A percentile compares a stretch with the other conserved stretches of the same genome.
Evolutionary conservation across 352 stramenopile genomes (phyloP).

Genomic region (Pythium oligandrum): DNA sequence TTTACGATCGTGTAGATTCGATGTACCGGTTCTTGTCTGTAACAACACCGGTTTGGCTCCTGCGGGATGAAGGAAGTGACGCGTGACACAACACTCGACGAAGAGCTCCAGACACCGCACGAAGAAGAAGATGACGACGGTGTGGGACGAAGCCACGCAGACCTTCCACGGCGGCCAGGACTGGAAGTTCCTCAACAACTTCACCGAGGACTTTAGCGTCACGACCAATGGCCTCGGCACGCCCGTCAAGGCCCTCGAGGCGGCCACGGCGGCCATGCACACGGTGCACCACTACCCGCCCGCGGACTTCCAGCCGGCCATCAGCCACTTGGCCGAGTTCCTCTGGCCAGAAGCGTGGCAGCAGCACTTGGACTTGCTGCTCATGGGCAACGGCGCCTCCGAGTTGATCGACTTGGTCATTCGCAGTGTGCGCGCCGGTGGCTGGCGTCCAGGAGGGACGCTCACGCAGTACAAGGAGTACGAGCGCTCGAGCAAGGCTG

Average conservation of each 20-base stretch:
- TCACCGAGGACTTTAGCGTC: conserved; percentile 87
- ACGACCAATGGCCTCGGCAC: conserved; percentile 88
- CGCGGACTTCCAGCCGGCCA: conserved; percentile 86
- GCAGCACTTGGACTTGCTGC: conserved; percentile 56
- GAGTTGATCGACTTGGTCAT: conserved; percentile 89
- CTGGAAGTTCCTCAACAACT: conserved; percentile 89
- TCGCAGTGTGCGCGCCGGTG: conserved; percentile 65
- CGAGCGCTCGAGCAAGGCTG: conserved; percentile 78
- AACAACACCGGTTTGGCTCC: too few species aligned
- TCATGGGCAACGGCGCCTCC: conserved; percentile 81
- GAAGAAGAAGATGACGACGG: conserved; percentile 7
- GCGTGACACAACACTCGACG: too few species aligned
- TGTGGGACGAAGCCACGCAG: conserved; percentile 83
- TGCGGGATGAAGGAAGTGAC: too few species aligned
- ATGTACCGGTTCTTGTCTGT: too few species aligned
- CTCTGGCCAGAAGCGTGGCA: conserved; percentile 64
- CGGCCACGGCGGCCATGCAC: conserved; percentile 63
- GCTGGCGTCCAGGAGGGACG: conserved; percentile 69
- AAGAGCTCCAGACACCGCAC: background rate
- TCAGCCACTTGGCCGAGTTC: conserved; percentile 86
- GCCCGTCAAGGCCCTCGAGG: conserved; percentile 56
- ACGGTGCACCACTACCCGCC: conserved; percentile 89
- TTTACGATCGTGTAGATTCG: too few species aligned
- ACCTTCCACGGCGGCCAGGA: conserved; percentile 90
- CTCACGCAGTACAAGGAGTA: conserved; percentile 87